Evolutionary conservation across 805 yeast species (phyloP).

Genomic region (Metschnikowia hibisci): DNA sequence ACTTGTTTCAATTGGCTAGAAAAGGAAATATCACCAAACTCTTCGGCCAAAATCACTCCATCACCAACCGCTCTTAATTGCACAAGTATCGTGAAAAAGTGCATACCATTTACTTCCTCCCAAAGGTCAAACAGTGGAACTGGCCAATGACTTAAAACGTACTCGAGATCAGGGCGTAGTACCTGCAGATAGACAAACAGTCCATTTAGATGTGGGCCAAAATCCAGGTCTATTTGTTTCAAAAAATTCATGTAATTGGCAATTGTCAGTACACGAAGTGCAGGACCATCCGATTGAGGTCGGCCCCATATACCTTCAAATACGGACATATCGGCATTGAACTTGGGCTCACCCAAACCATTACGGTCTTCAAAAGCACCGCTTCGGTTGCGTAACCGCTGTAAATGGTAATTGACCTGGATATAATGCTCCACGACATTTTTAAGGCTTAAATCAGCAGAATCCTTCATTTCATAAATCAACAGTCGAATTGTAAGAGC

Average conservation of each 20-base stretch:
- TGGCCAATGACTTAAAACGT: conserved; percentile 59
- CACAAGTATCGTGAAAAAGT: conserved; percentile 73
- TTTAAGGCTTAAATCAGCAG: conserved; percentile 12
- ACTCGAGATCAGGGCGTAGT: conserved; percentile 67
- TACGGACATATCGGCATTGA: conserved; percentile 58
- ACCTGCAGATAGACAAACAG: conserved; percentile 48
- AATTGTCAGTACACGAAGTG: conserved; percentile 67
- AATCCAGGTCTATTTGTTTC: conserved; percentile 19
- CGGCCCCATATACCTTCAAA: conserved; percentile 81
- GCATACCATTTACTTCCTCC: conserved; percentile 80
- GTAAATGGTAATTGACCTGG: conserved; percentile 53
- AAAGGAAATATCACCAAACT: conserved; percentile 9
- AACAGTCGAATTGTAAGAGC: conserved; percentile 74
- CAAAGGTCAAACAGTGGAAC: conserved; percentile 77
- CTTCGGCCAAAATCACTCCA: conserved; percentile 44
- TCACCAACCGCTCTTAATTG: conserved; percentile 66
- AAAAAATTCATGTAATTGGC: conserved; percentile 50
- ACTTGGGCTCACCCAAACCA: conserved; percentile 91
- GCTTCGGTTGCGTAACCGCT: conserved; percentile 63
- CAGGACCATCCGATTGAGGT: conserved; percentile 96
- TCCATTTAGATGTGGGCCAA: conserved; percentile 26
- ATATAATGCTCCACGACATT: conserved; percentile 57
- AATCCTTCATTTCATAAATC: conserved; percentile 50
- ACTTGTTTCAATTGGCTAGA: not conserved
- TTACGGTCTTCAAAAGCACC: conserved; percentile 52